Evolutionary conservation across 164 flowering plant genomes (phyloP).

Genomic region (Platanus orientalis): DNA sequence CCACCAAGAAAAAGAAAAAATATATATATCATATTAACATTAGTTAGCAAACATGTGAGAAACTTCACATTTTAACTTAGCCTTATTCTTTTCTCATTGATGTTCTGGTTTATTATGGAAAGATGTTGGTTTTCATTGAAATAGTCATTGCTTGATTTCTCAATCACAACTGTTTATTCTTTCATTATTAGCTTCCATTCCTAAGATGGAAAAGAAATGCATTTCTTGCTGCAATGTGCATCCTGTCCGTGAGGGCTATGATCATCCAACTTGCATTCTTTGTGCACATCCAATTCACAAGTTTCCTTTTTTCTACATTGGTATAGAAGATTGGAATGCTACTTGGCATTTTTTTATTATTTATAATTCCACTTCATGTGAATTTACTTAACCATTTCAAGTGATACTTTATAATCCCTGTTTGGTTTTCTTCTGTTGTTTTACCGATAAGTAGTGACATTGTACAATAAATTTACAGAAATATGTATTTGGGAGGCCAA

Average conservation of each 20-base stretch:
- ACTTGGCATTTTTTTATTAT: neutral
- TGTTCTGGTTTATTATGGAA: no score
- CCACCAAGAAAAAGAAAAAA: no score
- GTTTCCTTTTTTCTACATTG: neutral
- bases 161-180: neutral
- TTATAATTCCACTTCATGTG: neutral
- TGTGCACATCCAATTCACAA: slow-evolving; percentile 30
- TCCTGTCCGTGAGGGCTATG: slow-evolving; percentile 39
- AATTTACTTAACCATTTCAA: neutral
- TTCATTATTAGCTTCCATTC: slow-evolving; percentile 31
- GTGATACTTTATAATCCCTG: no score
- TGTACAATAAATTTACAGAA: slow-evolving; percentile 18
- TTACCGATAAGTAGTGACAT: no score
- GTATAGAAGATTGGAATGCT: neutral
- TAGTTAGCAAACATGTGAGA: no score
- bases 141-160: neutral
- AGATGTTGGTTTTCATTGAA: neutral
- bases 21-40: no score
- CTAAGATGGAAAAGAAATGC: slow-evolving; percentile 50
- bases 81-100: no score
- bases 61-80: no score
- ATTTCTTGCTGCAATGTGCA: slow-evolving; percentile 40
- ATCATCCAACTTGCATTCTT: slow-evolving; percentile 47
- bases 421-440: no score
- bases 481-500: slow-evolving; percentile 32